Conservation (phyloP, 2,329 filamentous ascomycete species). For the Trichoderma oligosporum region DNA sequence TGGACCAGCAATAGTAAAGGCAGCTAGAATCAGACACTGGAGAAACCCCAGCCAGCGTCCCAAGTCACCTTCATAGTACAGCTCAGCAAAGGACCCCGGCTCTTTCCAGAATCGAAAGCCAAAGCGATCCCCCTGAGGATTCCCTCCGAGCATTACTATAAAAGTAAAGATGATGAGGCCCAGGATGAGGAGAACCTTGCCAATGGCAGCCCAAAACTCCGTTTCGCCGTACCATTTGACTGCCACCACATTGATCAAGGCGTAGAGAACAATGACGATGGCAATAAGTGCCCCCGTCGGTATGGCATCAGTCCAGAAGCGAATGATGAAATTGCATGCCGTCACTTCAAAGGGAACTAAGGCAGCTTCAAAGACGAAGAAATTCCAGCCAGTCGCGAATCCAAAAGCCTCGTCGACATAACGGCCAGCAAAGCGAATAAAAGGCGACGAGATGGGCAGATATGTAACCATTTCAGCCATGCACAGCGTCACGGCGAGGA, state of each 20-base stretch:
- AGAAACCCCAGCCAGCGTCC: constrained; percentile 75
- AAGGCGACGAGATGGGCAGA: constrained; percentile 71
- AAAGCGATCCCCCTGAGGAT: constrained; percentile 66
- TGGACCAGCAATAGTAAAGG: constrained; percentile 64
- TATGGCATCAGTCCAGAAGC: constrained; percentile 59
- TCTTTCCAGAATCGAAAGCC: constrained; percentile 66
- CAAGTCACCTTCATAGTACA: constrained; percentile 59
- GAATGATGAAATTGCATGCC: constrained; percentile 60
- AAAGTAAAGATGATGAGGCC: constrained; percentile 74
- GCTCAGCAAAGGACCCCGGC: constrained; percentile 67
- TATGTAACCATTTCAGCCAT: constrained; percentile 77
- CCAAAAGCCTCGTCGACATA: constrained; percentile 74
- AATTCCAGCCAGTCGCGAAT: constrained; percentile 70
- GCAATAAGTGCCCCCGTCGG: constrained; percentile 60
- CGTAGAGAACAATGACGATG: constrained; percentile 46
- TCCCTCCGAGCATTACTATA: constrained; percentile 77
- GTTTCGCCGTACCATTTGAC: constrained; percentile 73
- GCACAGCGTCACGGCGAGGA: constrained; percentile 56
- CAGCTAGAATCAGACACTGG: constrained; percentile 67
- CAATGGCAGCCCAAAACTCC: constrained; percentile 71
- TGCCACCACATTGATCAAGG: constrained; percentile 64
- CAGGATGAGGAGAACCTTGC: constrained; percentile 68
- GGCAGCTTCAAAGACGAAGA: constrained; percentile 66
- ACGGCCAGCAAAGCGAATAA: constrained; percentile 71
- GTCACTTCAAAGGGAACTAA: constrained; percentile 66